Evolutionary conservation across 768 basidiomycete species (phyloP).

Genomic region (Tylopilus subfusipes): DNA sequence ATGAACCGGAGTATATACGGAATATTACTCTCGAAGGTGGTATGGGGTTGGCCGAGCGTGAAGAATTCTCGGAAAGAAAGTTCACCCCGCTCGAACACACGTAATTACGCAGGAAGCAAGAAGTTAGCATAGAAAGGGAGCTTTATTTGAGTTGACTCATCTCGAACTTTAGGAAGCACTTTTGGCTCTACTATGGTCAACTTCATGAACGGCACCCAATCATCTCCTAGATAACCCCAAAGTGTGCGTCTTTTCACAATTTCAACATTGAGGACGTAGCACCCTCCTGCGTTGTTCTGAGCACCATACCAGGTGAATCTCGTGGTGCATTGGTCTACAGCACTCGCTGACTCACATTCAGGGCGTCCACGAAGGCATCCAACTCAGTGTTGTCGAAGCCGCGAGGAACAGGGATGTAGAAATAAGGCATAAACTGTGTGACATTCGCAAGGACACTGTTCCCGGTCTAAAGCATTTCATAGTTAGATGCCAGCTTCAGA

Average conservation of each 20-base stretch:
- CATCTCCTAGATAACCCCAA: conserved; percentile 88
- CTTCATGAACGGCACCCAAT: conserved; percentile 77
- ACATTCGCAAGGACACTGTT: conserved; percentile 87
- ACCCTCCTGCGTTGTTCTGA: conserved; percentile 28
- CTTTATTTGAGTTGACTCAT: conserved; percentile 50
- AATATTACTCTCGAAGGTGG: conserved; percentile 94
- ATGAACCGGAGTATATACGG: conserved; percentile 90
- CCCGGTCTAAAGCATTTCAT: conserved; percentile 50
- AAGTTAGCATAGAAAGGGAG: conserved; percentile 11
- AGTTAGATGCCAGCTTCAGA: conserved; percentile 1
- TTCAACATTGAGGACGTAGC: conserved; percentile 50
- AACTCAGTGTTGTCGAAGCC: conserved; percentile 74
- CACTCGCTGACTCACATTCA: conserved; percentile 60
- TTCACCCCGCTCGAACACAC: conserved; percentile 72
- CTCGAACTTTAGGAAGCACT: conserved; percentile 83
- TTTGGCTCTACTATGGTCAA: conserved; percentile 72
- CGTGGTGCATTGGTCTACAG: not conserved
- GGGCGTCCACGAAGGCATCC: conserved; percentile 54
- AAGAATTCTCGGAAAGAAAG: conserved; percentile 63
- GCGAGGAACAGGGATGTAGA: conserved; percentile 84
- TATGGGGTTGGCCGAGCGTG: conserved; percentile 39
- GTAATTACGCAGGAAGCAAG: conserved; percentile 35
- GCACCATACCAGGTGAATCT: not conserved
- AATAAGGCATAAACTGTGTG: conserved; percentile 85
- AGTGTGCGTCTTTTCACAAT: conserved; percentile 66